Evolutionary conservation across 371 early-diverging fungal species (phyloP).

Genomic region (Conidiobolus coronatus): DNA sequence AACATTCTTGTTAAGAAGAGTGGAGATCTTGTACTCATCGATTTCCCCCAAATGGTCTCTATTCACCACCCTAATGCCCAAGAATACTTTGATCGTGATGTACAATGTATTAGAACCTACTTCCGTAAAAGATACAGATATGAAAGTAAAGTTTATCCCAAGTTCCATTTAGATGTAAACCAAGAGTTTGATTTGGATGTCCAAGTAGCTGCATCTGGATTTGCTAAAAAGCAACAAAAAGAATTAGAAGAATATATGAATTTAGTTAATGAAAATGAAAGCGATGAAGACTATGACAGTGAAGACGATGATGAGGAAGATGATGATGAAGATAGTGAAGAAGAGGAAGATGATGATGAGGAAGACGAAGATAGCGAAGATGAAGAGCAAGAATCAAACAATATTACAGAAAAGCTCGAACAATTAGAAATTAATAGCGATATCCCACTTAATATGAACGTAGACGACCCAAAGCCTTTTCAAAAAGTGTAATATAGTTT

Average conservation of each 20-base stretch:
- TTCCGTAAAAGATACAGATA: constrained; percentile 78
- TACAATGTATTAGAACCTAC: constrained; percentile 88
- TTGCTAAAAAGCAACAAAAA: constrained; percentile 68
- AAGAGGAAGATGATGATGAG: constrained; percentile 10
- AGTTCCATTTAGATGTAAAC: constrained; percentile 59
- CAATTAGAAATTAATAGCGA: too few species aligned
- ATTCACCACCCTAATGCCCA: constrained; percentile 86
- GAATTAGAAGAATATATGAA: constrained; percentile 49
- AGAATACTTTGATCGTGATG: constrained; percentile 94
- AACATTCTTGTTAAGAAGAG: constrained; percentile 84
- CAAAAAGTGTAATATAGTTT: too few species aligned
- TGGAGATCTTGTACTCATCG: constrained; percentile 77
- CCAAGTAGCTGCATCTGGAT: constrained; percentile 86
- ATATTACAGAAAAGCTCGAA: too few species aligned
- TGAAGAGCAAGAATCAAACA: constrained; percentile 4
- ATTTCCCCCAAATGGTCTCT: constrained; percentile 99
- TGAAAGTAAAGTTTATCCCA: constrained; percentile 71
- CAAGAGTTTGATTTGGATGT: constrained; percentile 80
- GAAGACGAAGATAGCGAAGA: constrained; percentile 9
- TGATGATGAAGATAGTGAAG: constrained; percentile 13
- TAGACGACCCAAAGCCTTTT: too few species aligned
- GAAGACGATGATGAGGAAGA: constrained; percentile 11
- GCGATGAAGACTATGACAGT: constrained; percentile 14
- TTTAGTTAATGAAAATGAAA: constrained; percentile 8
- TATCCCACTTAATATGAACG: too few species aligned